phyloP scores from a whole-genome alignment of 495 filamentous ascomycete species.

The Penicillium turbatum region DNA sequence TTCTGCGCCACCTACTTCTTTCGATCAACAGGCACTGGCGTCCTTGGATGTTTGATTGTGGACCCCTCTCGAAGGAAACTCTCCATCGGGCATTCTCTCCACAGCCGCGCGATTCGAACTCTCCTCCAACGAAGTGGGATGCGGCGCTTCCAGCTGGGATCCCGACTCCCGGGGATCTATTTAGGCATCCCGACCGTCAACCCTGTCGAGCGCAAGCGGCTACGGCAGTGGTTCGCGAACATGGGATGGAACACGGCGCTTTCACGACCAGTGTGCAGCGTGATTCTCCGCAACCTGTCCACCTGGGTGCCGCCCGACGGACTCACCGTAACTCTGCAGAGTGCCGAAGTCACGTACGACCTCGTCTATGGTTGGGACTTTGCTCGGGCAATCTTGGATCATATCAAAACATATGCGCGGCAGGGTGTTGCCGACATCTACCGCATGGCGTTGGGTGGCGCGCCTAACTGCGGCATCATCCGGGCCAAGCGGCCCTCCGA shows the following conservation, averaged over 20 bases:
- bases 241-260: slow-evolving; percentile 64
- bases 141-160: slow-evolving; percentile 73
- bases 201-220: slow-evolving; percentile 55
- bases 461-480: slow-evolving; percentile 72
- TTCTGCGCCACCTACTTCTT: slow-evolving; percentile 85
- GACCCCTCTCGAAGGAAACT: slow-evolving; percentile 78
- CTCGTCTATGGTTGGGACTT: slow-evolving; percentile 77
- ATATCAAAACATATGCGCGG: slow-evolving; percentile 68
- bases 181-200: slow-evolving; percentile 68
- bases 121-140: slow-evolving; percentile 64
- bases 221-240: slow-evolving; percentile 63
- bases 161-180: slow-evolving; percentile 72
- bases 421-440: slow-evolving; percentile 84
- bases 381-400: slow-evolving; percentile 67
- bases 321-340: slow-evolving; percentile 63
- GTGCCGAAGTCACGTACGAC: slow-evolving; percentile 57
- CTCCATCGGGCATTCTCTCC: slow-evolving; percentile 80
- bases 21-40: slow-evolving; percentile 61
- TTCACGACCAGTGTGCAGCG: slow-evolving; percentile 60
- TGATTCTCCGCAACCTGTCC: slow-evolving; percentile 60
- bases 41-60: slow-evolving; percentile 79
- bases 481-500: slow-evolving; percentile 69
- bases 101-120: slow-evolving; percentile 71
- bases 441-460: slow-evolving; percentile 67
- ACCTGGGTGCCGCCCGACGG: slow-evolving; percentile 73